Conservation (phyloP, 306 rosid genomes). For the Castanea mollissima region DNA sequence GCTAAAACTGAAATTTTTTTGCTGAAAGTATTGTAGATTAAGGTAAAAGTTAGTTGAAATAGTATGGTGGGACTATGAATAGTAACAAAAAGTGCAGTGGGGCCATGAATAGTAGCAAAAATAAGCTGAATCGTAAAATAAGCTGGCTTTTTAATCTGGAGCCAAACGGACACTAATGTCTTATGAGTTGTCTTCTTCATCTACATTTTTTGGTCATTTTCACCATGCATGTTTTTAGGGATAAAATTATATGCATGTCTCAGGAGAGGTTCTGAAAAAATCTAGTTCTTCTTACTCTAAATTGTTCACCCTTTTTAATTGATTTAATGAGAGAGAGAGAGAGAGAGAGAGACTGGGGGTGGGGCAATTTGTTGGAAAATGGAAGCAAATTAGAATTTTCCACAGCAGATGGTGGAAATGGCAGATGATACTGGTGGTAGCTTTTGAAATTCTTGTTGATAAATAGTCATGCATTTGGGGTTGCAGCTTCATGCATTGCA, state of each 20-base stretch:
- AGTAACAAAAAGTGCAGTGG: no score
- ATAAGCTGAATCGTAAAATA: no score
- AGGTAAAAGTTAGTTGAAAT: no score
- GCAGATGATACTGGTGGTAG: conserved; percentile 6
- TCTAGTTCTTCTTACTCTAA: neutral
- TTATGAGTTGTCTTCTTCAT: no score
- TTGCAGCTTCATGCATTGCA: conserved; percentile 54
- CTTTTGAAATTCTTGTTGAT: conserved; percentile 13
- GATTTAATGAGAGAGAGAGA: neutral
- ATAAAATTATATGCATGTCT: neutral
- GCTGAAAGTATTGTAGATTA: no score
- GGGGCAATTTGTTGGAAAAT: neutral
- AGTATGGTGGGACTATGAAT: no score
- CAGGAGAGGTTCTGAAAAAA: neutral
- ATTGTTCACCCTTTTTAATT: neutral
- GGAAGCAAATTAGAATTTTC: neutral
- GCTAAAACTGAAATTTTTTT: no score
- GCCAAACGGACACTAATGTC: no score
- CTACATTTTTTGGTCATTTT: neutral
- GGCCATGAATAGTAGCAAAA: no score
- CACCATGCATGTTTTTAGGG: neutral
- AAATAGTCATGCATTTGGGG: conserved; percentile 29
- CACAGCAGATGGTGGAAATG: conserved; percentile 6
- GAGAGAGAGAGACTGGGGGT: no score
- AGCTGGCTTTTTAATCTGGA: no score